A percentile compares a stretch with the other conserved stretches of the same genome.
Conservation (phyloP, 345 rosid genomes). For the Gossypium thurberi region DNA sequence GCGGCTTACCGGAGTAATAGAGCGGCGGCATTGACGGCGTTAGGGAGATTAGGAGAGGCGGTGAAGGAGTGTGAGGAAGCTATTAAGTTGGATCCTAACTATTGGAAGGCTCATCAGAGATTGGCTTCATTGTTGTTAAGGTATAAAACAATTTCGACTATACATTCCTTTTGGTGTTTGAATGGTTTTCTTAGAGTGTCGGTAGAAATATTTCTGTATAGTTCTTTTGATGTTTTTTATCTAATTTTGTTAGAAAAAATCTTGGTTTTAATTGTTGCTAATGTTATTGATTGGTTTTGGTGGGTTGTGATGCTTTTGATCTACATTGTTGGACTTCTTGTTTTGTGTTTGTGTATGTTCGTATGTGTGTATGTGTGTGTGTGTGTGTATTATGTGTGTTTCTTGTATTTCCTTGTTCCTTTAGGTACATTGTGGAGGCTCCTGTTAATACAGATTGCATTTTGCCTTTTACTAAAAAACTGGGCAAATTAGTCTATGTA, state of each 20-base stretch:
- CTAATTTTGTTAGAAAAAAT: not conserved
- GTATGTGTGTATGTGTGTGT: no score
- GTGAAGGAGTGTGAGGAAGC: conserved; percentile 78
- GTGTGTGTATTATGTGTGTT: no score
- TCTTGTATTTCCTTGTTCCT: no score
- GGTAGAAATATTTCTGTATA: not conserved
- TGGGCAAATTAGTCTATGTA: no score
- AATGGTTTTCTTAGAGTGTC: not conserved
- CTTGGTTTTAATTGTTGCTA: not conserved
- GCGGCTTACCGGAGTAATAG: conserved; percentile 71
- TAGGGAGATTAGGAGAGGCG: conserved; percentile 68
- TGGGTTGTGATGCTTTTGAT: not conserved
- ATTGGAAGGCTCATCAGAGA: conserved; percentile 79
- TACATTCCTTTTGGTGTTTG: not conserved
- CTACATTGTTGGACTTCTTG: not conserved
- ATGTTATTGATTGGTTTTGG: not conserved
- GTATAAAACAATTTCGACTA: conserved; percentile 24
- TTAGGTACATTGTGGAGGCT: no score
- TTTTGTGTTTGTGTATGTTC: no score
- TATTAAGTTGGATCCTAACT: conserved; percentile 64
- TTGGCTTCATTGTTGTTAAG: conserved; percentile 71
- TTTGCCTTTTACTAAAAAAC: no score
- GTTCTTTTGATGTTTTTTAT: not conserved
- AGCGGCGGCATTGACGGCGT: conserved; percentile 64
- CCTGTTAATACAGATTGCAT: no score